Evolutionary conservation across 176 grass and related monocot genomes (phyloP).

Genomic region (Carex kokanica): DNA sequence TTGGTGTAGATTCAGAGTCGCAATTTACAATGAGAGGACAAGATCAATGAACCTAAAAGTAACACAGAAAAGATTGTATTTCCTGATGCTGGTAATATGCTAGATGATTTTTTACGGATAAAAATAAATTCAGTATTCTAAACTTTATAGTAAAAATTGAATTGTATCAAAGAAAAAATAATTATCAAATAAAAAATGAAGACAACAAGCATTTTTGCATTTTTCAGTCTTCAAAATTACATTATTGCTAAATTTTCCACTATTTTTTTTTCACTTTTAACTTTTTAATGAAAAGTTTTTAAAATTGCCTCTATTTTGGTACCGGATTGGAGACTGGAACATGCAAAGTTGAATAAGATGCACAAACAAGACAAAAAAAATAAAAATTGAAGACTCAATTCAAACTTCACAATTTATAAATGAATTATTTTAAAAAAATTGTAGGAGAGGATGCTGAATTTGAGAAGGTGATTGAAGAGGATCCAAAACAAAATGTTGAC

Average conservation of each 20-base stretch:
- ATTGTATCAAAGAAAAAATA: background rate
- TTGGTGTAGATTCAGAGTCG: slow-evolving; percentile 2
- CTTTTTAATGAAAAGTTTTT: background rate
- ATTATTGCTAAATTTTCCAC: background rate
- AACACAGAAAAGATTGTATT: background rate
- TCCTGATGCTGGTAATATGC: background rate
- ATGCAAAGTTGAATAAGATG: background rate
- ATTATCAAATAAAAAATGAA: no score
- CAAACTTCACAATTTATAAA: background rate
- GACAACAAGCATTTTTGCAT: no score
- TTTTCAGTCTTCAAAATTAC: background rate
- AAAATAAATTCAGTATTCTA: no score
- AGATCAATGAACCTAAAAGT: background rate
- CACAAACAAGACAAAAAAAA: background rate
- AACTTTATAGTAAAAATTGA: no score
- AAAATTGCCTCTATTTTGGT: background rate
- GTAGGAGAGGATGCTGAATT: slow-evolving; percentile 36
- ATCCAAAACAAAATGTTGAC: background rate
- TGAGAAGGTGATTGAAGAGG: background rate
- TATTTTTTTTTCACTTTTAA: background rate
- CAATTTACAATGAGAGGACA: background rate
- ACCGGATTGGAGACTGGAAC: background rate
- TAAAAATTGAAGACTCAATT: background rate
- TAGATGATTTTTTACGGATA: no score
- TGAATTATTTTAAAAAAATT: background rate